phyloP scores from a whole-genome alignment of 2,329 filamentous ascomycete species.

The Bipolaris bicolor region DNA sequence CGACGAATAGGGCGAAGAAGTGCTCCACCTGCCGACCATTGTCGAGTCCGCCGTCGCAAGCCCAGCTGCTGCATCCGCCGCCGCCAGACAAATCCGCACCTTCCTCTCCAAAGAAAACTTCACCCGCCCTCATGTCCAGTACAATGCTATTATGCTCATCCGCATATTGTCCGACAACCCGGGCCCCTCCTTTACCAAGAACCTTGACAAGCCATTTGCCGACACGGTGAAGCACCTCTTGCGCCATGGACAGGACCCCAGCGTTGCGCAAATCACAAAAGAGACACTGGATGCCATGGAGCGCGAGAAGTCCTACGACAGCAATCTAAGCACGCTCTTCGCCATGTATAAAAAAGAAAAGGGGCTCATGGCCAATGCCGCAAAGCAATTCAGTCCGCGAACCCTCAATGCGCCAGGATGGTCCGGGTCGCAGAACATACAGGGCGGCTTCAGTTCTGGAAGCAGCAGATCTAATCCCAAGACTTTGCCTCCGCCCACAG shows the following conservation, averaged over 20 bases:
- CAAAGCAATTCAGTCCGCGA: slow-evolving; percentile 46
- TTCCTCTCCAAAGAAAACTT: slow-evolving; percentile 76
- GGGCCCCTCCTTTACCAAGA: slow-evolving; percentile 85
- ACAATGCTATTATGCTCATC: slow-evolving; percentile 95
- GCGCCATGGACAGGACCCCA: slow-evolving; percentile 71
- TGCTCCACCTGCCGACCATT: slow-evolving; percentile 88
- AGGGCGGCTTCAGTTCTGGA: slow-evolving; percentile 30
- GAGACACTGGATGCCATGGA: slow-evolving; percentile 85
- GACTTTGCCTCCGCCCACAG: slow-evolving; percentile 68
- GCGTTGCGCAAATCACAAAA: slow-evolving; percentile 82
- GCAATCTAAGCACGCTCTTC: slow-evolving; percentile 72
- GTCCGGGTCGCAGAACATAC: slow-evolving; percentile 31
- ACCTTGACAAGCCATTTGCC: slow-evolving; percentile 85
- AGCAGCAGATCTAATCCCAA: slow-evolving; percentile 26
- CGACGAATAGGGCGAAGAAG: slow-evolving; percentile 75
- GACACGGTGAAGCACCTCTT: slow-evolving; percentile 77
- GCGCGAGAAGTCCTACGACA: slow-evolving; percentile 72
- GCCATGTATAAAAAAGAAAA: slow-evolving; percentile 90
- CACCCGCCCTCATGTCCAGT: slow-evolving; percentile 74
- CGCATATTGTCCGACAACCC: slow-evolving; percentile 93
- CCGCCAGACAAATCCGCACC: slow-evolving; percentile 80
- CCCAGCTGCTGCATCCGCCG: slow-evolving; percentile 80
- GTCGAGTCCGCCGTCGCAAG: slow-evolving; percentile 95
- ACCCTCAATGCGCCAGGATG: slow-evolving; percentile 54
- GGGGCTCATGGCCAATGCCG: slow-evolving; percentile 55